Evolutionary conservation across 352 stramenopile genomes (phyloP).

Genomic region (Phytophthora fragariaefolia): DNA sequence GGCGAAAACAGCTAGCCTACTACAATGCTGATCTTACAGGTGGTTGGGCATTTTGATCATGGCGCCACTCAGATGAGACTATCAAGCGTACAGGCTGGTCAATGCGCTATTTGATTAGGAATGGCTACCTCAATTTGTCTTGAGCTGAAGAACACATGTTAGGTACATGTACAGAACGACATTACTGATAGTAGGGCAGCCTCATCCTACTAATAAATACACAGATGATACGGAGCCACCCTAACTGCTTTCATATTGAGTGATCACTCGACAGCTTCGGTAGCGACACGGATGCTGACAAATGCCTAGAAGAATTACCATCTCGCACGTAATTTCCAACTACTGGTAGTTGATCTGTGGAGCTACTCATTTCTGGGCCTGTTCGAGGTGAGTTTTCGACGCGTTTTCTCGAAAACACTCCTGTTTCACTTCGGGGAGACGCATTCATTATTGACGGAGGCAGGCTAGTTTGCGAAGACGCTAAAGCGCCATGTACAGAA

Average conservation of each 20-base stretch:
- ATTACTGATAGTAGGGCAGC: not conserved
- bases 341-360: constrained; percentile 17
- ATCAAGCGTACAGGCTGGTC: constrained; percentile 45
- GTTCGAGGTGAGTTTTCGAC: constrained; percentile 14
- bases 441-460: constrained; percentile 71
- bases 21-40: constrained; percentile 22
- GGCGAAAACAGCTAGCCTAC: constrained; percentile 32
- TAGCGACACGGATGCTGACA: constrained; percentile 31
- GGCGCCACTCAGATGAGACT: constrained; percentile 46
- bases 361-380: constrained; percentile 6
- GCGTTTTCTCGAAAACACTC: constrained; percentile 70
- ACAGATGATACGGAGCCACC: not conserved
- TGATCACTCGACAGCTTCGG: constrained; percentile 30
- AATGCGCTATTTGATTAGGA: constrained; percentile 37
- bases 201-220: not conserved
- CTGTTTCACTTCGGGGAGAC: constrained; percentile 43
- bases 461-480: constrained; percentile 87
- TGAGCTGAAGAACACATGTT: not conserved
- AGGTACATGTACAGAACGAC: not conserved
- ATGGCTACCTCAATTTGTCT: constrained; percentile 25
- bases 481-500: constrained; percentile 1
- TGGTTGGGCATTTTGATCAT: constrained; percentile 60
- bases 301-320: constrained; percentile 4
- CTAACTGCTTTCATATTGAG: not conserved
- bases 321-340: constrained; percentile 5